Evolutionary conservation across 805 yeast species (phyloP).

Genomic region (Starmerella asiatica): DNA sequence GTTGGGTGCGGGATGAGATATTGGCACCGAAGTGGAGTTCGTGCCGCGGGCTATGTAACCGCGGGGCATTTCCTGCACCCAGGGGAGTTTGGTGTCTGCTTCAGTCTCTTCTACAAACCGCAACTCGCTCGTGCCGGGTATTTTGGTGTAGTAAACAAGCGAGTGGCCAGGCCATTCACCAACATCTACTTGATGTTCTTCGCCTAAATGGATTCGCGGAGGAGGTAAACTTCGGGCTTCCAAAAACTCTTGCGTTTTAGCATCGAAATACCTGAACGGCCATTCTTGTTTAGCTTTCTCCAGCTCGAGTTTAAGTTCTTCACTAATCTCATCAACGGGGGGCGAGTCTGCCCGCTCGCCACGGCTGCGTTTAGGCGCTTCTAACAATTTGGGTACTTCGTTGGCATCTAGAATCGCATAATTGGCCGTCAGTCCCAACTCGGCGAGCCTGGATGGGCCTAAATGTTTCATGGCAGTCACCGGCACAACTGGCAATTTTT

Average conservation of each 20-base stretch:
- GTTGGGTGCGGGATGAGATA: conserved; percentile 43
- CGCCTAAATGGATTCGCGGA: conserved; percentile 63
- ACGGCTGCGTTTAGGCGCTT: background rate
- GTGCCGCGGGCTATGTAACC: conserved; percentile 75
- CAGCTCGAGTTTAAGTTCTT: conserved; percentile 20
- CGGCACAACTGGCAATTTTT: conserved; percentile 64
- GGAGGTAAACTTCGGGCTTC: conserved; percentile 72
- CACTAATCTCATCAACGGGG: background rate
- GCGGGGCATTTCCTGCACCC: conserved; percentile 67
- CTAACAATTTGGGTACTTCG: background rate
- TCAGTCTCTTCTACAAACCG: conserved; percentile 15
- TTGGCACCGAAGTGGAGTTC: conserved; percentile 42
- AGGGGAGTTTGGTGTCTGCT: conserved; percentile 27
- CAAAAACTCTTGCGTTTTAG: conserved; percentile 58
- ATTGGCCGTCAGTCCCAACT: conserved; percentile 39
- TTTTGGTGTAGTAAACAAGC: conserved; percentile 45
- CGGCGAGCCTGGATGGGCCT: background rate
- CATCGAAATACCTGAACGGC: conserved; percentile 69
- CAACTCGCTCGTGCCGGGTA: background rate
- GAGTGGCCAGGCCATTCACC: conserved; percentile 54
- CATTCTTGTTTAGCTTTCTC: conserved; percentile 30
- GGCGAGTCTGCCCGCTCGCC: background rate
- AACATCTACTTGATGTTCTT: conserved; percentile 48
- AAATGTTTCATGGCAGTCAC: conserved; percentile 4
- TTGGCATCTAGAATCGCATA: conserved; percentile 54